phyloP scores from a whole-genome alignment of 176 grass and related monocot genomes.

The Musa troglodytarum region DNA sequence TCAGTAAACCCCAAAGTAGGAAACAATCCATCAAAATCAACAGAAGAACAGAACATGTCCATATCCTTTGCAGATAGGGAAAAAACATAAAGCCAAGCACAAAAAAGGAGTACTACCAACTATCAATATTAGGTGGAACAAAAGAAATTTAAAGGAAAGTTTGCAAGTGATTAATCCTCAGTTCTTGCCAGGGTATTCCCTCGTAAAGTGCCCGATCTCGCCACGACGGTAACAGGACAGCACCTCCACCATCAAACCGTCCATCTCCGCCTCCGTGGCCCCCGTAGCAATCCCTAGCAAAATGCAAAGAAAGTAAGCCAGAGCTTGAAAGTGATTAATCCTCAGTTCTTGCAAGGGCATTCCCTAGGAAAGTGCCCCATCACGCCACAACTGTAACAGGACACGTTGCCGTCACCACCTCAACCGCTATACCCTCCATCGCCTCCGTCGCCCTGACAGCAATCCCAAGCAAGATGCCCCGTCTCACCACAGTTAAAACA shows the following conservation, averaged over 20 bases:
- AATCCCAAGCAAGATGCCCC: constrained; percentile 63
- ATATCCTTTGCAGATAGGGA: background rate
- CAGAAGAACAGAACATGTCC: background rate
- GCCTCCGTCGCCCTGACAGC: constrained; percentile 13
- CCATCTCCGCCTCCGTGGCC: background rate
- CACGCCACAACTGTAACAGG: constrained; percentile 76
- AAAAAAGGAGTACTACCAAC: background rate
- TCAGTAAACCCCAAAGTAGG: background rate
- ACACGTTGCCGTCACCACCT: constrained; percentile 31
- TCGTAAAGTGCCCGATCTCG: constrained; percentile 62
- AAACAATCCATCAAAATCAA: background rate
- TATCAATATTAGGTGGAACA: background rate
- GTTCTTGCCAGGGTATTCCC: constrained; percentile 37
- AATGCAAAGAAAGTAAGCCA: background rate
- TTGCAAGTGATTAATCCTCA: background rate
- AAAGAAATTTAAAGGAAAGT: background rate
- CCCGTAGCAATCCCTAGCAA: constrained; percentile 37
- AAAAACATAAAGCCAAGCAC: background rate
- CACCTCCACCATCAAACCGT: background rate
- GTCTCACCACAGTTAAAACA: constrained; percentile 81
- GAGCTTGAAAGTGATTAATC: background rate
- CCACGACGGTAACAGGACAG: constrained; percentile 73
- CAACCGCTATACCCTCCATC: background rate
- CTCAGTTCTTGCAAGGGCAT: constrained; percentile 21
- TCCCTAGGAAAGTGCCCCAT: constrained; percentile 68